Conservation (phyloP, 495 filamentous ascomycete genomes). For the Aspergillus sparsus region DNA sequence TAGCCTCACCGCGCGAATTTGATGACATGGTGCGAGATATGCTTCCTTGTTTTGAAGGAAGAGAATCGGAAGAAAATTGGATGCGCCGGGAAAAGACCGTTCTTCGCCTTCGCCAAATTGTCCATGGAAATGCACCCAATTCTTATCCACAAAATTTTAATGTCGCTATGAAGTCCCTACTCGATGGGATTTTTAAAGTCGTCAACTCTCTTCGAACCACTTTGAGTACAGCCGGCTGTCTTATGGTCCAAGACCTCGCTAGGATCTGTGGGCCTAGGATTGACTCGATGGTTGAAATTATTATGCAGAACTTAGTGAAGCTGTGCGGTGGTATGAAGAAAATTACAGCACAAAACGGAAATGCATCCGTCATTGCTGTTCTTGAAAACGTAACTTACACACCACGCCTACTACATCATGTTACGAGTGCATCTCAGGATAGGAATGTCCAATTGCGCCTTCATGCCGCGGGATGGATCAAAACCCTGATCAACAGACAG, state of each 20-base stretch:
- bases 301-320: slow-evolving; percentile 88
- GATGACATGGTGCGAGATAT: slow-evolving; percentile 83
- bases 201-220: slow-evolving; percentile 86
- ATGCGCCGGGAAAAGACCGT: slow-evolving; percentile 76
- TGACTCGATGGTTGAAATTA: slow-evolving; percentile 85
- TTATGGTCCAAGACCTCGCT: slow-evolving; percentile 83
- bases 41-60: slow-evolving; percentile 80
- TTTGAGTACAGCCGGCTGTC: slow-evolving; percentile 80
- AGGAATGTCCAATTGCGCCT: slow-evolving; percentile 85
- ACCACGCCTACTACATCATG: slow-evolving; percentile 76
- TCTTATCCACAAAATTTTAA: slow-evolving; percentile 73
- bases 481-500: slow-evolving; percentile 76
- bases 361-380: slow-evolving; percentile 72
- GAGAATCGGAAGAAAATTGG: slow-evolving; percentile 91
- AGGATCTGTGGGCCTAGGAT: slow-evolving; percentile 71
- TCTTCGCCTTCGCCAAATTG: slow-evolving; percentile 71
- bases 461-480: slow-evolving; percentile 81
- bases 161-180: slow-evolving; percentile 64
- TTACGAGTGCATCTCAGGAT: slow-evolving; percentile 77
- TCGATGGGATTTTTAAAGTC: slow-evolving; percentile 90
- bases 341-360: slow-evolving; percentile 78
- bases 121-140: slow-evolving; percentile 78
- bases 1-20: slow-evolving; percentile 77
- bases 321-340: slow-evolving; percentile 86
- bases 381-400: slow-evolving; percentile 78